A percentile compares a stretch with the other conserved stretches of the same genome.
Evolutionary conservation across 2,329 filamentous ascomycete species (phyloP).

Genomic region (Aspergillus chevalieri): DNA sequence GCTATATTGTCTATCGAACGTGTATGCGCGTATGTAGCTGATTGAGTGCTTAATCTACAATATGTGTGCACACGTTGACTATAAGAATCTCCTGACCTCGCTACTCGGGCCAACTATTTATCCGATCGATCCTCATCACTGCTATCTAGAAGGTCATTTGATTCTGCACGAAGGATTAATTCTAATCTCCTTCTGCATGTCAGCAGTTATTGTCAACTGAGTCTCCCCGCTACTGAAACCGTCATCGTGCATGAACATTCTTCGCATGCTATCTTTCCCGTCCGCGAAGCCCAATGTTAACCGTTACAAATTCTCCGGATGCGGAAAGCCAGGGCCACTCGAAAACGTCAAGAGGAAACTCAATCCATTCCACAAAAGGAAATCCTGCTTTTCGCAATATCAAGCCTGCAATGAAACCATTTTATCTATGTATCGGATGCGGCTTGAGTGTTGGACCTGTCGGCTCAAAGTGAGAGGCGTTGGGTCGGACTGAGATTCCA

Average conservation of each 20-base stretch:
- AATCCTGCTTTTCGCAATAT: too few relatives aligned
- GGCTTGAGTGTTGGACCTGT: neutral
- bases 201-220: neutral
- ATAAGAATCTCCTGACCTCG: too few relatives aligned
- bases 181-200: neutral
- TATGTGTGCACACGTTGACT: too few relatives aligned
- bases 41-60: too few relatives aligned
- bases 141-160: neutral
- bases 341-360: neutral
- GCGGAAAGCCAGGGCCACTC: conserved; percentile 14
- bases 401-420: neutral
- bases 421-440: neutral
- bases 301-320: conserved; percentile 13
- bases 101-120: too few relatives aligned
- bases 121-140: too few relatives aligned
- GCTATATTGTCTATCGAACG: too few relatives aligned
- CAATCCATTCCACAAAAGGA: neutral
- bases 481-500: neutral
- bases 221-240: neutral
- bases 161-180: neutral
- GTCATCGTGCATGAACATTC: neutral
- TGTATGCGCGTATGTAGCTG: too few relatives aligned
- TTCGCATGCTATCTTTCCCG: neutral
- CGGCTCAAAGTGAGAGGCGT: neutral
- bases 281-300: neutral